These are phyloP conservation scores for Amniculicola lignicola DNA, from an alignment of 495 filamentous ascomycete genomes.

Conservation along the genomic window DNA sequence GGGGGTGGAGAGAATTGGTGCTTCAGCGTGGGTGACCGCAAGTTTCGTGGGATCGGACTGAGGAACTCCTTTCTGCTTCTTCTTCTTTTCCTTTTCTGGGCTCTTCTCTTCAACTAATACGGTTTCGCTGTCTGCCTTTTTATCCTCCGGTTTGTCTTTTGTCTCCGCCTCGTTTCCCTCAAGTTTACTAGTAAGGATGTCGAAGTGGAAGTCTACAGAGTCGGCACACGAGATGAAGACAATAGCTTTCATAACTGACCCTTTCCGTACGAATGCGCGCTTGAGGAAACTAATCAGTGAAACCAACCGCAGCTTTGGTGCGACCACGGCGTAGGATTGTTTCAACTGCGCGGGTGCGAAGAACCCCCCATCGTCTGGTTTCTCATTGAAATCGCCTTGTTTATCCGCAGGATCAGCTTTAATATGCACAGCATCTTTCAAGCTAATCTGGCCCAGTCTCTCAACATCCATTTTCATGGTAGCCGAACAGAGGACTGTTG, in stretches of 20 bases:
- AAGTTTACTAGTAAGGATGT: conserved; percentile 63
- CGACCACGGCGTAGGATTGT: conserved; percentile 80
- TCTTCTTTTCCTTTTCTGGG: conserved; percentile 15
- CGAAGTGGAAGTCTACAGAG: conserved; percentile 93
- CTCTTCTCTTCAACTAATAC: conserved; percentile 32
- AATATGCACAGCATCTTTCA: conserved; percentile 89
- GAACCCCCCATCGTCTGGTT: conserved; percentile 59
- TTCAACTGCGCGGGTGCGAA: conserved; percentile 89
- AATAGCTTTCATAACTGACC: conserved; percentile 89
- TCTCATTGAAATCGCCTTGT: conserved; percentile 44
- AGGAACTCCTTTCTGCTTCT: conserved; percentile 12
- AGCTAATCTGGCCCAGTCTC: conserved; percentile 83
- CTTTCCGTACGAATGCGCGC: conserved; percentile 77
- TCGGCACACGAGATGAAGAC: conserved; percentile 96
- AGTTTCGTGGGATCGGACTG: conserved; percentile 35
- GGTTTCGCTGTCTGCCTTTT: conserved; percentile 16
- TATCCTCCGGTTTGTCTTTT: too few species aligned
- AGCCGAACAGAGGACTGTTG: conserved; percentile 90
- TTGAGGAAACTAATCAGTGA: conserved; percentile 79
- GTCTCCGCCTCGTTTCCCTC: conserved; percentile 17
- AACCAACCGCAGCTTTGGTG: conserved; percentile 85
- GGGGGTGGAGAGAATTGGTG: conserved; percentile 26
- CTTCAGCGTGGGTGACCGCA: conserved; percentile 22
- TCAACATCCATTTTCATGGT: conserved; percentile 97
- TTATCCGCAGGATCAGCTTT: conserved; percentile 58